These are phyloP conservation scores for Beauveria bassiana DNA, from an alignment of 2,329 filamentous ascomycete species.

Conservation along the genomic window DNA sequence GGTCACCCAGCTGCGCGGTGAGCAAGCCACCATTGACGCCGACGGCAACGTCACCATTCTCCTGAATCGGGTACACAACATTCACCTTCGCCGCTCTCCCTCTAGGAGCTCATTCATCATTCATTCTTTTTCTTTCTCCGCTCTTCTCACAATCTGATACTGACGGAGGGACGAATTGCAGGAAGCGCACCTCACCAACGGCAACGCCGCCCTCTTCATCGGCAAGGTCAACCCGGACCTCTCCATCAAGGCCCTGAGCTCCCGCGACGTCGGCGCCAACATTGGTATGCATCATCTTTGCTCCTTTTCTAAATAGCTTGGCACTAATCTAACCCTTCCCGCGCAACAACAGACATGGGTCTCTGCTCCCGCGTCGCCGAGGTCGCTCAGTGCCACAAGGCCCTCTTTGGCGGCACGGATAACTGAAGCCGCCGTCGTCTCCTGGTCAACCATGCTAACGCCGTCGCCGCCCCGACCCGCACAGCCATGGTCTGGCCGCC, in stretches of 20 bases:
- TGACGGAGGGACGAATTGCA: slow-evolving; percentile 24
- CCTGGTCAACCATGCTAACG: slow-evolving; percentile 14
- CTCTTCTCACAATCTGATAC: not conserved
- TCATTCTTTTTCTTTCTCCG: too few relatives aligned
- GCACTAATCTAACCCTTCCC: not conserved
- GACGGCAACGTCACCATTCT: slow-evolving; percentile 68
- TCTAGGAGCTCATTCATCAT: too few relatives aligned
- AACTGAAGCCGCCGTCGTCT: slow-evolving; percentile 25
- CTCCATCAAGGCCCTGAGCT: slow-evolving; percentile 60
- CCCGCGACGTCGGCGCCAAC: slow-evolving; percentile 58
- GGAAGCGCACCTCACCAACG: slow-evolving; percentile 63
- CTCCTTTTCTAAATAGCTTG: not conserved
- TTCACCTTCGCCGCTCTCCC: not conserved
- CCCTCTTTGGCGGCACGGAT: slow-evolving; percentile 63
- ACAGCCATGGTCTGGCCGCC: slow-evolving; percentile 34
- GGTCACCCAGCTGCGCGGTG: slow-evolving; percentile 73
- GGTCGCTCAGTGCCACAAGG: slow-evolving; percentile 70
- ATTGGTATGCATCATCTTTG: slow-evolving; percentile 53
- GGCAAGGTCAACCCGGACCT: slow-evolving; percentile 72
- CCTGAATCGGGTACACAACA: slow-evolving; percentile 57
- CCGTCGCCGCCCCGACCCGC: slow-evolving; percentile 22
- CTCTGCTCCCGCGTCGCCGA: slow-evolving; percentile 76
- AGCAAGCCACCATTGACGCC: slow-evolving; percentile 72
- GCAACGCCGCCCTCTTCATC: slow-evolving; percentile 68
- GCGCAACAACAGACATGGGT: slow-evolving; percentile 54